Evolutionary conservation across 2,329 filamentous ascomycete genomes (phyloP), one percentile per base, ranked within the genome.

Genomic region (Orbilia brochopaga): DNA sequence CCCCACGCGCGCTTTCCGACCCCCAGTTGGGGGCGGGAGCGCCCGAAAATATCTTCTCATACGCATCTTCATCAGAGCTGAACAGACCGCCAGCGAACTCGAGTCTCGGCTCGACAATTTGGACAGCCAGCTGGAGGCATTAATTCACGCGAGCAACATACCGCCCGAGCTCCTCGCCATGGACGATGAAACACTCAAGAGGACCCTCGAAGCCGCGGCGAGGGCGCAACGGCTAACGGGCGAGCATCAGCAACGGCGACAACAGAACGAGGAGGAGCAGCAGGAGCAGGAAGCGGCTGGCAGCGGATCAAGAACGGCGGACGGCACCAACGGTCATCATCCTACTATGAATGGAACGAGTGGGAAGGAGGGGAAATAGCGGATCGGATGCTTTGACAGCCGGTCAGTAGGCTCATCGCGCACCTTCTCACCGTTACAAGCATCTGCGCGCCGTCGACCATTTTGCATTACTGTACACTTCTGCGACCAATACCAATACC

Each of bases 31-130:
- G 46, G 27, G 27, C 27, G 51, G 55, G 40, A 27, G 52, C n/a
- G 40, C 48, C 42, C 27, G 44, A 48, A 48, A 44, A 8, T 15
- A 7, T 37, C 13, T 37, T 37, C 7, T 17, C 13, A 42, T 15
- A 42, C 27, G 46, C 23, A 13, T 61, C 64, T 57, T 53, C 32
- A 51, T 17, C 48, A 70, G 66, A 70, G 66, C 66, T 58, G 66
- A 70, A 44, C 53, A 70, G 59, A 64, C 59, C 24, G 66, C 66
- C 15, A 70, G 54, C 40, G 58, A 70, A 55, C 66, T 70, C 37
- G 66, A 70, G 27, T 52, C 66, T 46, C 66, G 66, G 30, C 54
- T 70, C 23, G 59, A 70, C 54, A 70, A 58, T 46, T 51, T 70
- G 19, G 66, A 70, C 37, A 35, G 40, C 30, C 66, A 62, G 19